Evolutionary conservation across 2,329 filamentous ascomycete species (phyloP).

Genomic region (Xylaria sp.): DNA sequence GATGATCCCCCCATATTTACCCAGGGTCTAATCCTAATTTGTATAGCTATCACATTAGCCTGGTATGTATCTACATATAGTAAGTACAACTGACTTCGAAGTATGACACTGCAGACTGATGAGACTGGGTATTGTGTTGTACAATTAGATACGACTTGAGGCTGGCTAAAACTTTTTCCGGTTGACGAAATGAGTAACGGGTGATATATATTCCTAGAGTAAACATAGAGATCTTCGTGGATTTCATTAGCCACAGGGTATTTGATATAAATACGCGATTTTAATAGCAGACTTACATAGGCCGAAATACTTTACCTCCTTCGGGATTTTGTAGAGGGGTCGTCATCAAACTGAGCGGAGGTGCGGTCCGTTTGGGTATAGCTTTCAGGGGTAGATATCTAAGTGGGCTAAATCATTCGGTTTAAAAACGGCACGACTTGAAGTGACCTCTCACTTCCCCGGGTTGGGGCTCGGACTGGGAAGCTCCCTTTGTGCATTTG

Average conservation of each 20-base stretch:
- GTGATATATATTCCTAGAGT: background rate
- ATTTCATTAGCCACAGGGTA: background rate
- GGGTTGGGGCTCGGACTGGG: constrained; percentile 13
- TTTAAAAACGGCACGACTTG: background rate
- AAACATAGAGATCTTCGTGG: background rate
- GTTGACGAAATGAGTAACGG: background rate
- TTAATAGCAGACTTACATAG: background rate
- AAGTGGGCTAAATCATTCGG: constrained; percentile 12
- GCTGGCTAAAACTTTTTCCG: background rate
- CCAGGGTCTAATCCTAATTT: background rate
- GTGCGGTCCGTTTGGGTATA: background rate
- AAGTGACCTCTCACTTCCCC: constrained; percentile 30
- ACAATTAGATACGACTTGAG: background rate
- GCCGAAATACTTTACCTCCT: background rate
- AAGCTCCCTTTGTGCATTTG: constrained; percentile 24
- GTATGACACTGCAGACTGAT: background rate
- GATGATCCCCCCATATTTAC: constrained; percentile 11
- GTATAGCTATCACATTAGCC: background rate
- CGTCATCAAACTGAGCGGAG: constrained; percentile 11
- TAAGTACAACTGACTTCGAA: background rate
- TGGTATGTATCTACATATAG: background rate
- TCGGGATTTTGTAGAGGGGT: background rate
- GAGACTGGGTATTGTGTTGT: background rate
- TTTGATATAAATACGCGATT: background rate
- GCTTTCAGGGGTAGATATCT: constrained; percentile 4